phyloP scores from a whole-genome alignment of 2,329 filamentous ascomycete genomes.

The Phyllosticta capitalensis region DNA sequence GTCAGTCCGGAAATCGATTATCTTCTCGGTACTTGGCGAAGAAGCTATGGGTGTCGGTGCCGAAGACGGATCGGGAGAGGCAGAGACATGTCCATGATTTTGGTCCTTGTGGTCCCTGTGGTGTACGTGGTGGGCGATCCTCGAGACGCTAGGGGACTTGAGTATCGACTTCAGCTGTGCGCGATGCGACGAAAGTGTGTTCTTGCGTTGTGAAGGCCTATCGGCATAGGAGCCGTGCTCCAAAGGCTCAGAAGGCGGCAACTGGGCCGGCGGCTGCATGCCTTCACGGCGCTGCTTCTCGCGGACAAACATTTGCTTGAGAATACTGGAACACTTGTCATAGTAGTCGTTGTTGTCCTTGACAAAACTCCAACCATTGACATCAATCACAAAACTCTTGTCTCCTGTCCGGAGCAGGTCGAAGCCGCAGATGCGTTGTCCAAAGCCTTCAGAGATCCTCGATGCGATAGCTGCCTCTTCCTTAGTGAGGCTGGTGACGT shows the following conservation, averaged over 20 bases:
- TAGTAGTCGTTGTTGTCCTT: slow-evolving; percentile 99
- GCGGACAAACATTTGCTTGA: slow-evolving; percentile 78
- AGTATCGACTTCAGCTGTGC: slow-evolving; percentile 48
- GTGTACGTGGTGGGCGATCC: slow-evolving; percentile 41
- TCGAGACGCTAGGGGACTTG: slow-evolving; percentile 56
- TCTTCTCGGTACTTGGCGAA: slow-evolving; percentile 34
- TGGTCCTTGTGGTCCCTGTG: slow-evolving; percentile 24
- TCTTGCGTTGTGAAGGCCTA: slow-evolving; percentile 22
- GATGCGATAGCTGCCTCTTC: slow-evolving; percentile 80
- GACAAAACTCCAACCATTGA: slow-evolving; percentile 99
- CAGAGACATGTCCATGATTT: slow-evolving; percentile 20
- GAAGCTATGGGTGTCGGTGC: slow-evolving; percentile 34
- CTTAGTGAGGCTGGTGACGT: slow-evolving; percentile 73
- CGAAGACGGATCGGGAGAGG: slow-evolving; percentile 38
- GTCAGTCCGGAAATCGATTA: slow-evolving; percentile 16
- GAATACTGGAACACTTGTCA: slow-evolving; percentile 75
- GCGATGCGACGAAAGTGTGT: slow-evolving; percentile 27
- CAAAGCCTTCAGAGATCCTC: slow-evolving; percentile 84
- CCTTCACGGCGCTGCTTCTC: slow-evolving; percentile 58
- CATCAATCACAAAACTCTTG: slow-evolving; percentile 94
- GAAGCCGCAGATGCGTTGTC: slow-evolving; percentile 91
- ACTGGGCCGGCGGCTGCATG: slow-evolving; percentile 38
- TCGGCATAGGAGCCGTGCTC: not conserved
- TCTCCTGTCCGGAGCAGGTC: slow-evolving; percentile 81
- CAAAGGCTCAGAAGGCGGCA: not conserved